phyloP scores from a whole-genome alignment of 768 basidiomycete genomes.

The Cystofilobasidium bisporidii region DNA sequence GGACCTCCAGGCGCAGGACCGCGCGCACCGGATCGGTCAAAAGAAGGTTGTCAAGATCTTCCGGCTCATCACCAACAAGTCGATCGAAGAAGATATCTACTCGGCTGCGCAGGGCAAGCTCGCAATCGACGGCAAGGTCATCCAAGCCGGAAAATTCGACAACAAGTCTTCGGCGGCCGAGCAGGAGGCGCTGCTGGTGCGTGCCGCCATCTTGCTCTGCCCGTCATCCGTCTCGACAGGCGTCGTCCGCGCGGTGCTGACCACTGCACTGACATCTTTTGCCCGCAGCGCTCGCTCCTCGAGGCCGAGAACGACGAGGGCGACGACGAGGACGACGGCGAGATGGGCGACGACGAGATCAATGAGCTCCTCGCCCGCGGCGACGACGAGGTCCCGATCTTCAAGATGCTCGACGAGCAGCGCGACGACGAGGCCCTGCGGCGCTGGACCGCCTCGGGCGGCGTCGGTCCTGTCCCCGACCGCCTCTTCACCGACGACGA shows the following conservation, averaged over 20 bases:
- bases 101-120: conserved; percentile 90
- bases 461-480: conserved; percentile 65
- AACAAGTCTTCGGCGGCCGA: conserved; percentile 97
- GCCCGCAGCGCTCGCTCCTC: conserved; percentile 62
- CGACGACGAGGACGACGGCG: conserved; percentile 48
- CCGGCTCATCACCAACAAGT: conserved; percentile 94
- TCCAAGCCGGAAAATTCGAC: conserved; percentile 97
- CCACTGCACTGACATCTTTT: conserved; percentile 18
- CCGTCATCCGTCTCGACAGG: too few species aligned
- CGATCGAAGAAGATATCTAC: conserved; percentile 94
- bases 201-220: conserved; percentile 38
- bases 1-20: conserved; percentile 98
- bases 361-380: conserved; percentile 82
- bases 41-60: conserved; percentile 95
- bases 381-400: conserved; percentile 66
- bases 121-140: conserved; percentile 98
- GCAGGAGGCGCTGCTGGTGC: conserved; percentile 84
- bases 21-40: conserved; percentile 96
- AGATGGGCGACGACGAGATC: conserved; percentile 89
- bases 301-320: conserved; percentile 41
- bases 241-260: too few species aligned
- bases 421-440: conserved; percentile 60
- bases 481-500: conserved; percentile 77
- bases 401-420: conserved; percentile 71
- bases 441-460: conserved; percentile 59